A percentile compares a stretch with the other conserved stretches of the same genome.
Conservation (phyloP, 1,284 basidiomycete genomes). For the Trichosporon faecale region DNA sequence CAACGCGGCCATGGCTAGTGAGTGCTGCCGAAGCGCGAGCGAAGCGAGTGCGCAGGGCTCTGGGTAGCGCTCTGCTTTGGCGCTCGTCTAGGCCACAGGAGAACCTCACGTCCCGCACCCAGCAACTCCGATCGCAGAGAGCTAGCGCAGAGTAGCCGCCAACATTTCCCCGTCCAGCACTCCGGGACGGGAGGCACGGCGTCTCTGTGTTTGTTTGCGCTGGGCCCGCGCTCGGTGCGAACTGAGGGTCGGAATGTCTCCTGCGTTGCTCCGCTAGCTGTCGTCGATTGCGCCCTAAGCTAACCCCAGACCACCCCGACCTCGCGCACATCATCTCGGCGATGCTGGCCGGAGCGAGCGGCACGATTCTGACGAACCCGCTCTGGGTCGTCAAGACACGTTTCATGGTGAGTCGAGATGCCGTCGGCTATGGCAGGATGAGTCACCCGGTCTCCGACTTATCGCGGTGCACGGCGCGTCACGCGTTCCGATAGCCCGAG, state of each 20-base stretch:
- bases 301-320: constrained; percentile 31
- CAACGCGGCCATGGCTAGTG: constrained; percentile 14
- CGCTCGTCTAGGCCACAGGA: too few relatives aligned
- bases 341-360: constrained; percentile 85
- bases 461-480: not conserved
- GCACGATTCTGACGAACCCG: constrained; percentile 87
- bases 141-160: too few relatives aligned
- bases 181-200: not conserved
- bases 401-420: constrained; percentile 74
- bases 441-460: not conserved
- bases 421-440: not conserved
- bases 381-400: constrained; percentile 96
- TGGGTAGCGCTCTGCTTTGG: too few relatives aligned
- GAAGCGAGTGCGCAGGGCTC: not conserved
- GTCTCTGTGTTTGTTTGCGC: not conserved
- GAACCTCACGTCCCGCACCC: too few relatives aligned
- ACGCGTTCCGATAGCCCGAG: not conserved
- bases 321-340: constrained; percentile 76
- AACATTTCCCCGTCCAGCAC: not conserved
- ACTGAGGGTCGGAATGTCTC: not conserved
- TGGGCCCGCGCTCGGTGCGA: not conserved
- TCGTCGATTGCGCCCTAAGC: not conserved
- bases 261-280: not conserved
- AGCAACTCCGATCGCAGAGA: not conserved
- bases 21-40: constrained; percentile 4